Evolutionary conservation across 2,329 filamentous ascomycete species (phyloP).

Genomic region (Chrysosporium keratinophilum): DNA sequence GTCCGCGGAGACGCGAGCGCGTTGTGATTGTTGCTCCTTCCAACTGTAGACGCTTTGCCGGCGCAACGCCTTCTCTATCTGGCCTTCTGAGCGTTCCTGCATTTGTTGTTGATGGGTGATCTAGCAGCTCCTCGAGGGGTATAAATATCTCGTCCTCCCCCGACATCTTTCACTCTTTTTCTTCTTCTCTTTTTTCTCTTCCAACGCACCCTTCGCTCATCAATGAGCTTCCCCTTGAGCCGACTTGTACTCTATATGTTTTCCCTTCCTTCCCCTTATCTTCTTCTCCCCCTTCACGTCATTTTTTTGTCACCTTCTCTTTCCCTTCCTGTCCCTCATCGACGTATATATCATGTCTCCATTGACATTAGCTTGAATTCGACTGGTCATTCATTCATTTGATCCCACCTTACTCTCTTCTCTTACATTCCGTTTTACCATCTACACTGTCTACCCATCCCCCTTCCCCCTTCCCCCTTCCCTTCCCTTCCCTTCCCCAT

Average conservation of each 20-base stretch:
- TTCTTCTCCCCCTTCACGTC: too few relatives aligned
- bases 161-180: background rate
- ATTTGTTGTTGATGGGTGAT: background rate
- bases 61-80: background rate
- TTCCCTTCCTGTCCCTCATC: too few relatives aligned
- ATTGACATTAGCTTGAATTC: too few relatives aligned
- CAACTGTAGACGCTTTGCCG: background rate
- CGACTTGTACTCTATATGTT: background rate
- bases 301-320: too few relatives aligned
- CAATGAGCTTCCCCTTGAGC: background rate
- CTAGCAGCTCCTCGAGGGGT: background rate
- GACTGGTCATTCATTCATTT: too few relatives aligned
- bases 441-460: background rate
- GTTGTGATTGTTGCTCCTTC: too few relatives aligned
- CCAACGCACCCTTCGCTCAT: background rate
- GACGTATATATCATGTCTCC: too few relatives aligned
- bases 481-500: background rate
- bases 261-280: too few relatives aligned
- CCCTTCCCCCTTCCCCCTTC: background rate
- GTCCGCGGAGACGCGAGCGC: background rate
- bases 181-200: background rate
- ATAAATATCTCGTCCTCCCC: slow-evolving; percentile 3
- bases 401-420: too few relatives aligned
- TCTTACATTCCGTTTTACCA: background rate
- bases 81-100: too few relatives aligned